Conservation (phyloP, 148 eudicot species). For the Dysphania ambrosioides region DNA sequence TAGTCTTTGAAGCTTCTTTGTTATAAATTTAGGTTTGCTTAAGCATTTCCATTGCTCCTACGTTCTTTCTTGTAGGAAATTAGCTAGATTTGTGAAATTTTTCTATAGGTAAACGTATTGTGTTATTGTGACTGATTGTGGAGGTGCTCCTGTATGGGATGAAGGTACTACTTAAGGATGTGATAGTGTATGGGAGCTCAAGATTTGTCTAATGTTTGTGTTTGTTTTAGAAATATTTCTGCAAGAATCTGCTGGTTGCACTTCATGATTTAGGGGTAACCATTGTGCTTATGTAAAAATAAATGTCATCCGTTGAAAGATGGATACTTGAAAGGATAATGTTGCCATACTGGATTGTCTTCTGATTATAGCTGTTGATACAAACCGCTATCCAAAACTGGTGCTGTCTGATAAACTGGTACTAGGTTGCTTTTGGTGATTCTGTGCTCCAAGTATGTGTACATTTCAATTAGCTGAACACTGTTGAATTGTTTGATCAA, state of each 20-base stretch:
- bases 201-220: too few relatives aligned
- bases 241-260: too few relatives aligned
- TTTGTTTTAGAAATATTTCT: too few relatives aligned
- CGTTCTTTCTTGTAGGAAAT: neutral
- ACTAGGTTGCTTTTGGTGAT: neutral
- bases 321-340: too few relatives aligned
- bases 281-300: too few relatives aligned
- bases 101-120: neutral
- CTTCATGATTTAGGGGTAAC: too few relatives aligned
- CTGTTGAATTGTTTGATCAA: neutral
- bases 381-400: neutral
- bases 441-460: neutral
- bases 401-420: neutral
- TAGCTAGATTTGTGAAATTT: neutral
- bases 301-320: too few relatives aligned
- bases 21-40: neutral
- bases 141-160: neutral
- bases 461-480: neutral
- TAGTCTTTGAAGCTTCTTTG: neutral
- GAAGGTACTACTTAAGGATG: neutral
- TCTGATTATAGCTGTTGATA: neutral
- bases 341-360: neutral
- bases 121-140: neutral
- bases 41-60: neutral
- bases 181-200: too few relatives aligned